Base-by-base conservation (phyloP, 2,329 filamentous ascomycete species). In the Cucurbitaria berberidis region DNA sequence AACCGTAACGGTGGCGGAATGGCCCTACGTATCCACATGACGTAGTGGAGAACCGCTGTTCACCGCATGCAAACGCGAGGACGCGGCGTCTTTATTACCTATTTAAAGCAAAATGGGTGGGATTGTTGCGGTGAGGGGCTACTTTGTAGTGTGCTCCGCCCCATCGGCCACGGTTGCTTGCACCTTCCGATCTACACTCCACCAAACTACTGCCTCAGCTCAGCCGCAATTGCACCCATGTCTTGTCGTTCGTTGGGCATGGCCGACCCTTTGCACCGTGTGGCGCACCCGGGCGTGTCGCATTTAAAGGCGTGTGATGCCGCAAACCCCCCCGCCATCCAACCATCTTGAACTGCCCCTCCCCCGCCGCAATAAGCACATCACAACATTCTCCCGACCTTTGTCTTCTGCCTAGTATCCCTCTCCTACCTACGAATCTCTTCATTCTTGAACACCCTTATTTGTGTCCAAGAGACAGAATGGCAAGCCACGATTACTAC, bases 401-500 rank as follows among this genome's bases (percentile, higher is more conserved):
- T 38, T 22, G 48, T 35, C 44, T 45, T 34, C 55, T 49, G 45
- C 34, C 48, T 42, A 39, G 19, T 50, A 50, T 51, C 24, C 32
- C 22, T 24, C 39, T 6, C 26, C 47, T 38, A 38, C 32, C 27
- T 38, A 6, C 21, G 35, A 24, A 19, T 29, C 32, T 36, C 11
- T 13, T 38, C 18, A n/a, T 6, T 35, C 27, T 22, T 35, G 11
- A 16, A 10, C 3, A 49, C 29, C 41, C 32, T 15, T 2, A 19
- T 40, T n/a, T 30, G 27, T n/a, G 4, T n/a, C 32, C 16, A 9
- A 15, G 47, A 34, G 42, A 9, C 38, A 43, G 32, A 44, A 68
- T 68, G 63, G 59, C 65, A 18, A 68, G 57, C 41, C 55, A 71
- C 50, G 70, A 72, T 42, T 75, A 74, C 53, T 76, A 76, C 63